Conservation (phyloP, 345 rosid genomes). For the Erodium maritimum region DNA sequence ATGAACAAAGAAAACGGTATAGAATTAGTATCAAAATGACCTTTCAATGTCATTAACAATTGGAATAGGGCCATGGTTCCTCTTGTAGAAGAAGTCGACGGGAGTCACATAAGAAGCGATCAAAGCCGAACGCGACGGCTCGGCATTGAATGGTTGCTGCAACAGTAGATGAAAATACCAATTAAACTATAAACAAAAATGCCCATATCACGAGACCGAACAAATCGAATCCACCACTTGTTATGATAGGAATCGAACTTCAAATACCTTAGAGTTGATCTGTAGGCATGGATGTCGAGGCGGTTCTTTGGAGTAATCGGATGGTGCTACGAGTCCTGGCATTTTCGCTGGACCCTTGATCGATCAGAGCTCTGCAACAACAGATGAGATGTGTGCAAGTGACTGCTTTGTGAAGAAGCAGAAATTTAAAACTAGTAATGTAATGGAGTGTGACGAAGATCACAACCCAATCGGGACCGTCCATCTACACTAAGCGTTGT, state of each 20-base stretch:
- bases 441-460: no score
- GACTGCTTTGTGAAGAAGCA: no score
- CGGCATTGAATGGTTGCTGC: slow-evolving; percentile 93
- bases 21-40: slow-evolving; percentile 10
- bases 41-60: slow-evolving; percentile 56
- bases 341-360: slow-evolving; percentile 14
- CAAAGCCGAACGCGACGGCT: slow-evolving; percentile 71
- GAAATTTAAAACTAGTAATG: no score
- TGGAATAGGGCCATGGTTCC: slow-evolving; percentile 92
- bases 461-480: no score
- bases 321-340: slow-evolving; percentile 74
- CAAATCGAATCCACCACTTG: background rate
- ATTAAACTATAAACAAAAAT: background rate
- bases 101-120: slow-evolving; percentile 64
- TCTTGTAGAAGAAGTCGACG: slow-evolving; percentile 77
- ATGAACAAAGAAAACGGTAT: background rate
- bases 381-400: no score
- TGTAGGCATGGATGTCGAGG: slow-evolving; percentile 59
- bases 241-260: background rate
- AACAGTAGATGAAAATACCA: background rate
- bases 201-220: background rate
- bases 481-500: no score
- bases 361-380: background rate
- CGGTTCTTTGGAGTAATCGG: slow-evolving; percentile 67
- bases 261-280: slow-evolving; percentile 57